Percentiles rank a stretch among this genome's conserved stretches.
phyloP scores from a whole-genome alignment of 345 rosid species.

The Brassica nigra region DNA sequence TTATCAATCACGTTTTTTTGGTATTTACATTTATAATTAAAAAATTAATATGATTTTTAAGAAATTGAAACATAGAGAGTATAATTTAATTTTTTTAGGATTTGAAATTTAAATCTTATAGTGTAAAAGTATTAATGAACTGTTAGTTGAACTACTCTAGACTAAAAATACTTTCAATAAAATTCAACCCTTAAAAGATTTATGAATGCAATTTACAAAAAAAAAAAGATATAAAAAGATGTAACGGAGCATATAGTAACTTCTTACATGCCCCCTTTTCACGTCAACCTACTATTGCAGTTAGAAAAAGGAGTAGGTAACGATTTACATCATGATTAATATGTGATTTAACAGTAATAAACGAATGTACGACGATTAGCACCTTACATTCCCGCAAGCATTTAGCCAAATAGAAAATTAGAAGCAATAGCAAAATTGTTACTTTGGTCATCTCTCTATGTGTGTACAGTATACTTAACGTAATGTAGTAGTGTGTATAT shows the following conservation, averaged over 20 bases:
- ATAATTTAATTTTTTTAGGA: no score
- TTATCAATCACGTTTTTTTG: no score
- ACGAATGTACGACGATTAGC: background rate
- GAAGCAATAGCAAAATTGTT: background rate
- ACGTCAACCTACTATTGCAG: background rate
- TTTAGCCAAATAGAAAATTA: background rate
- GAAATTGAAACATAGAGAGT: no score
- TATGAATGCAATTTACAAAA: no score
- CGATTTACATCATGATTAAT: background rate
- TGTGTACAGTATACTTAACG: background rate
- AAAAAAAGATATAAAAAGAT: background rate
- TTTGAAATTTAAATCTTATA: no score
- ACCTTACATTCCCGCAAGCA: background rate
- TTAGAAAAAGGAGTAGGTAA: background rate
- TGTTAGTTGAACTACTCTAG: no score
- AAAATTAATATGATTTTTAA: no score
- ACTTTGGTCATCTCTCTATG: background rate
- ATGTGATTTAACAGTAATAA: background rate
- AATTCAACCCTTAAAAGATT: background rate
- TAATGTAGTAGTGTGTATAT: background rate
- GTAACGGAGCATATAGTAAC: background rate
- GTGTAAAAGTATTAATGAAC: no score
- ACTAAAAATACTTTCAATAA: no score
- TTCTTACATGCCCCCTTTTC: background rate
- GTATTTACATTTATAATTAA: no score